Evolutionary conservation across 345 rosid species (phyloP).

Genomic region (Ceriops zippeliana): DNA sequence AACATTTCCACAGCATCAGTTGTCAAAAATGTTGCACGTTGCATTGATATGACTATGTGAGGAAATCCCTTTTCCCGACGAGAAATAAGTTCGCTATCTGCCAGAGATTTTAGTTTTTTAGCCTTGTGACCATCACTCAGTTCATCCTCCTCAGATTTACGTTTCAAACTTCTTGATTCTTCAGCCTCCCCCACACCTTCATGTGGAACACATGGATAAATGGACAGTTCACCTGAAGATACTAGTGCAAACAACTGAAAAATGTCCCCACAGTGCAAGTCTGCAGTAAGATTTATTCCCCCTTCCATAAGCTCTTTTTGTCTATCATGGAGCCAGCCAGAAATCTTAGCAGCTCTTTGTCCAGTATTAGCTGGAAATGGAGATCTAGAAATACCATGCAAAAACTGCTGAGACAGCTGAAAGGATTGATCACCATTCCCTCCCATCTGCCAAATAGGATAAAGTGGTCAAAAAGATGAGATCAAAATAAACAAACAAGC

Average conservation of each 20-base stretch:
- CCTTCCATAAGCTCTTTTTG: constrained; percentile 55
- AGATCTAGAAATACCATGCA: constrained; percentile 69
- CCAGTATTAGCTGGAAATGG: constrained; percentile 78
- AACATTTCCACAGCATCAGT: constrained; percentile 49
- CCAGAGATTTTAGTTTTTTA: constrained; percentile 56
- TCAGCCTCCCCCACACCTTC: constrained; percentile 96
- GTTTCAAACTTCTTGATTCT: constrained; percentile 69
- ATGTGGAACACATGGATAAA: constrained; percentile 66
- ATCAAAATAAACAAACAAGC: background rate
- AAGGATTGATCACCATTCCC: constrained; percentile 75
- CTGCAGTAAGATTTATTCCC: constrained; percentile 50
- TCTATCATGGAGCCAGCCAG: constrained; percentile 59
- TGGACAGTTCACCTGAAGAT: constrained; percentile 67
- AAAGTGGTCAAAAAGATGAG: background rate
- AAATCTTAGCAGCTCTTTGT: constrained; percentile 72
- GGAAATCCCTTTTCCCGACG: constrained; percentile 97
- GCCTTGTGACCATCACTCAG: constrained; percentile 40
- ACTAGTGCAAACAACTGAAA: constrained; percentile 68
- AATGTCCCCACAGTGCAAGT: constrained; percentile 92
- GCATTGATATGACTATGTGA: constrained; percentile 59
- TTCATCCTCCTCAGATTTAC: constrained; percentile 60
- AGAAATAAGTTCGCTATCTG: constrained; percentile 71
- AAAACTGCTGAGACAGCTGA: constrained; percentile 71
- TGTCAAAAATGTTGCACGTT: constrained; percentile 39
- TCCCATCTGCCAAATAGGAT: constrained; percentile 60